phyloP scores from a whole-genome alignment of 1,284 basidiomycete species.

The Rhodotorula sp. region DNA sequence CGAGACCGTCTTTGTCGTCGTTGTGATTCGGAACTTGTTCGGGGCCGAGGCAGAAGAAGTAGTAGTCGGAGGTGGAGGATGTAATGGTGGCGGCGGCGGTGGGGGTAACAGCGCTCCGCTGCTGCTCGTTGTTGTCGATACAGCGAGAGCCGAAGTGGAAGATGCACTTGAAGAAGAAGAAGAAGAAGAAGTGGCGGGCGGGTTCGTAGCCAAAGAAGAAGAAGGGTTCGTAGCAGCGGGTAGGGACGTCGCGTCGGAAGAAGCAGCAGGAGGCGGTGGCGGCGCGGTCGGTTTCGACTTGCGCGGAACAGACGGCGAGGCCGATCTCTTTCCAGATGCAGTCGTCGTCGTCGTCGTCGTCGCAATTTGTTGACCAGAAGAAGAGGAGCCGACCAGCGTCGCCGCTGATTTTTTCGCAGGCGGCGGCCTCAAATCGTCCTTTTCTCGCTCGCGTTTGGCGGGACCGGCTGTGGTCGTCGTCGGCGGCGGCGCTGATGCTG shows the following conservation, averaged over 20 bases:
- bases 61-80: background rate
- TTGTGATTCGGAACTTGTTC: constrained; percentile 30
- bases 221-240: background rate
- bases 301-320: constrained; percentile 6
- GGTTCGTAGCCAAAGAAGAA: background rate
- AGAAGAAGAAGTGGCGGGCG: background rate
- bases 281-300: background rate
- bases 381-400: background rate
- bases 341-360: background rate
- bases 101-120: background rate
- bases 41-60: background rate
- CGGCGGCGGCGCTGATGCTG: background rate
- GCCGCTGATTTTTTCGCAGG: constrained; percentile 10
- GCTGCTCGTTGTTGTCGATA: background rate
- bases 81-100: background rate
- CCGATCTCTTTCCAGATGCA: constrained; percentile 12
- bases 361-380: background rate
- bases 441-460: constrained; percentile 12
- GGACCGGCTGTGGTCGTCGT: background rate
- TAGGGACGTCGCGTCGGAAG: background rate
- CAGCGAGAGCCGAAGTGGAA: background rate
- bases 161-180: background rate
- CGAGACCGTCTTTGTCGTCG: constrained; percentile 20
- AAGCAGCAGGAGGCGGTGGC: background rate
- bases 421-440: constrained; percentile 10